A percentile compares a stretch with the other conserved stretches of the same genome.
phyloP scores from a whole-genome alignment of 23 red algal species.

The Gracilaria domingensis region DNA sequence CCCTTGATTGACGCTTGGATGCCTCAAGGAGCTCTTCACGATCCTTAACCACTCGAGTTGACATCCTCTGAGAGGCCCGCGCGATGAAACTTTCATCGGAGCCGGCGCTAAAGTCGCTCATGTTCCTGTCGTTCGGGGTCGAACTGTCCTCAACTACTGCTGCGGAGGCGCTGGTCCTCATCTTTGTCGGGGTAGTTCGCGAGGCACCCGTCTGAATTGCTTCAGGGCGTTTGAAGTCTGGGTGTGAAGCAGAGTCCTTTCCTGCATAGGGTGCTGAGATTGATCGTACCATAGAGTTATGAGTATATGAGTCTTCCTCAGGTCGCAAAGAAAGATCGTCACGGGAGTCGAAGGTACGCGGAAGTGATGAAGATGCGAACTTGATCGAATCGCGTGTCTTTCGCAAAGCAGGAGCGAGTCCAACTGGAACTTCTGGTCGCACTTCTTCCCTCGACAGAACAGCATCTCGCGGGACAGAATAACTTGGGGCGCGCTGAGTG shows the following conservation, averaged over 20 bases:
- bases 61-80: conserved; percentile 44
- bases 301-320: neutral
- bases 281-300: neutral
- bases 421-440: conserved; percentile 6
- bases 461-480: conserved; percentile 49
- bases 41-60: conserved; percentile 40
- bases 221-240: neutral
- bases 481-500: conserved; percentile 53
- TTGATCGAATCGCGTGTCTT: conserved; percentile 50
- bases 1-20: conserved; percentile 55
- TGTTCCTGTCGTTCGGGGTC: neutral
- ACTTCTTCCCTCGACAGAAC: conserved; percentile 34
- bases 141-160: conserved; percentile 8
- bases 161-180: neutral
- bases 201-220: conserved; percentile 23
- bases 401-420: conserved; percentile 1
- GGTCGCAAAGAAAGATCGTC: neutral
- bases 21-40: conserved; percentile 38
- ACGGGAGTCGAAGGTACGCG: neutral
- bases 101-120: conserved; percentile 43
- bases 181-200: neutral
- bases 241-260: neutral
- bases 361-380: conserved; percentile 4
- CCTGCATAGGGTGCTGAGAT: neutral
- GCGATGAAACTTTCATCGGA: conserved; percentile 41